Percentiles rank a stretch among this genome's conserved stretches.
Conservation (phyloP, 148 eudicot species). For the Diospyros lotus region DNA sequence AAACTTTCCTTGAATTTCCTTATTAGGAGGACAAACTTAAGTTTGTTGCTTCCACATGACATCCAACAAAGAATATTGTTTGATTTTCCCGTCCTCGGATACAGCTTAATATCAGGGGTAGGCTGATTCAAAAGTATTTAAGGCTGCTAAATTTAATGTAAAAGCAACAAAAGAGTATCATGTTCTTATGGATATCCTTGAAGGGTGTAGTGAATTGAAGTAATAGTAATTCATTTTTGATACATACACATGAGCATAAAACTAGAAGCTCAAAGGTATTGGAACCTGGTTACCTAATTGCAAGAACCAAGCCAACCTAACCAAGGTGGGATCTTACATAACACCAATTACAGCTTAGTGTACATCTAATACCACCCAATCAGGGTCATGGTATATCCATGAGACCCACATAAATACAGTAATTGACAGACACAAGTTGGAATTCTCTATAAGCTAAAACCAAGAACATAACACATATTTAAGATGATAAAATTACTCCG, state of each 20-base stretch:
- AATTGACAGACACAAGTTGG: background rate
- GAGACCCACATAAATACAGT: too few relatives aligned
- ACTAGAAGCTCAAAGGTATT: slow-evolving; percentile 5
- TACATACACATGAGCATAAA: background rate
- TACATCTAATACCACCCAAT: too few relatives aligned
- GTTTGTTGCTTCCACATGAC: background rate
- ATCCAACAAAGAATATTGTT: background rate
- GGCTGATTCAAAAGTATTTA: too few relatives aligned
- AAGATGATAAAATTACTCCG: background rate
- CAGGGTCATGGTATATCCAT: too few relatives aligned
- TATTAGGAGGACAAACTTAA: background rate
- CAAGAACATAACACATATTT: background rate
- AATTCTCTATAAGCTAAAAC: background rate
- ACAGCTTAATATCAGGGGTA: background rate
- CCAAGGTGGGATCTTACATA: too few relatives aligned
- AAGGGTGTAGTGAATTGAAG: background rate
- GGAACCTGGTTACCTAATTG: slow-evolving; percentile 9
- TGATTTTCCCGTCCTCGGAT: background rate
- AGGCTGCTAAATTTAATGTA: background rate
- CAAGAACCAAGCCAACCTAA: background rate
- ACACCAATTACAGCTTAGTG: too few relatives aligned
- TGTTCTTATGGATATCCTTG: background rate
- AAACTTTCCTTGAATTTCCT: background rate
- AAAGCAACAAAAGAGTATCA: background rate
- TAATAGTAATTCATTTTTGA: background rate